phyloP scores from a whole-genome alignment of 352 stramenopile species.

The Phytophthora kernoviae region DNA sequence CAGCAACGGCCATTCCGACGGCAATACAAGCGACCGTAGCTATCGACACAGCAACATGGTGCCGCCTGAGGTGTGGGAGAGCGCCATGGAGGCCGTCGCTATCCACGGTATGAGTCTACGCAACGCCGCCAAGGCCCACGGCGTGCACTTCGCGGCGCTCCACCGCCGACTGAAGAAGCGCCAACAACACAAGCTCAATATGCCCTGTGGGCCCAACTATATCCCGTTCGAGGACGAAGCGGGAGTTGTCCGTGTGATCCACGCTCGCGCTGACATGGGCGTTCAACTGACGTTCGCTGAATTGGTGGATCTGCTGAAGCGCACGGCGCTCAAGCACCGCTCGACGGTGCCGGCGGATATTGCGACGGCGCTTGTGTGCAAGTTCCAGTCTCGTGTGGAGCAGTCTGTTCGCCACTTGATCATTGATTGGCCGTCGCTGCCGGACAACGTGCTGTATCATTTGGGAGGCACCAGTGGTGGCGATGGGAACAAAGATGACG shows the following conservation, averaged over 20 bases:
- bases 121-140: conserved; percentile 60
- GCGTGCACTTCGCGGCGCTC: conserved; percentile 72
- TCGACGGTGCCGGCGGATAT: conserved; percentile 42
- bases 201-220: conserved; percentile 56
- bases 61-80: conserved; percentile 63
- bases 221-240: conserved; percentile 75
- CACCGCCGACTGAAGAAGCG: conserved; percentile 75
- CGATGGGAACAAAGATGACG: conserved; percentile 17
- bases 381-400: conserved; percentile 66
- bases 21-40: conserved; percentile 33
- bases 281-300: conserved; percentile 76
- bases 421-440: conserved; percentile 52
- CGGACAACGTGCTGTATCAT: conserved; percentile 45
- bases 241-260: conserved; percentile 70
- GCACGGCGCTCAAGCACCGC: conserved; percentile 63
- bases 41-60: conserved; percentile 67
- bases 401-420: conserved; percentile 69
- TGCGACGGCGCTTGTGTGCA: conserved; percentile 43
- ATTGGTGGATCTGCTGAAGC: conserved; percentile 64
- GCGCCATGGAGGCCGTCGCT: conserved; percentile 69
- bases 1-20: conserved; percentile 22
- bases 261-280: conserved; percentile 69
- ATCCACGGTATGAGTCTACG: conserved; percentile 75
- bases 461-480: conserved; percentile 21
- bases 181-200: conserved; percentile 43